These are phyloP conservation scores for Cryptosporidium ryanae DNA, from an alignment of 169 alveolate species.

Conservation along the genomic window DNA sequence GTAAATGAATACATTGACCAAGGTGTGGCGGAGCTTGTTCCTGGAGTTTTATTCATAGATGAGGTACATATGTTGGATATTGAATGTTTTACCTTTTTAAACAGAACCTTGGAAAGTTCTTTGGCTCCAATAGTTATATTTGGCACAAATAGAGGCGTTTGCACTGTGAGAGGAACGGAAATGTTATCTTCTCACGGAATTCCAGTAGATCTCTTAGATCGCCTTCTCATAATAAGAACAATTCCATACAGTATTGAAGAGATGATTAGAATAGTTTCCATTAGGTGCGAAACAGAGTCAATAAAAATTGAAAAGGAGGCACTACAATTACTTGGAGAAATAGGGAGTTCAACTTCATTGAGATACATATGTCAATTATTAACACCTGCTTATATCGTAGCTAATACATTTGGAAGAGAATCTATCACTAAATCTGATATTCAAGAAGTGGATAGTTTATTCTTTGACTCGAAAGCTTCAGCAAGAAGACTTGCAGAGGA, in stretches of 20 bases:
- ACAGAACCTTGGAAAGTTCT: slow-evolving; percentile 97
- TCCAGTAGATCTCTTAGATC: slow-evolving; percentile 99
- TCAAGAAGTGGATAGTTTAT: slow-evolving; percentile 94
- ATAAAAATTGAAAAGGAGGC: slow-evolving; percentile 96
- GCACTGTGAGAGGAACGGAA: slow-evolving; percentile 98
- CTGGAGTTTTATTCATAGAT: slow-evolving; percentile 99
- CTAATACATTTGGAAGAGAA: slow-evolving; percentile 92
- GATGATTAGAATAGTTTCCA: slow-evolving; percentile 92
- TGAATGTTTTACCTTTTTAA: slow-evolving; percentile 98
- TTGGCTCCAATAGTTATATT: slow-evolving; percentile 98
- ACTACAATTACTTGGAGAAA: slow-evolving; percentile 93
- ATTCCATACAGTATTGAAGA: slow-evolving; percentile 95
- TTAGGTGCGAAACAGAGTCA: slow-evolving; percentile 96
- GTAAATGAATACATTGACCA: slow-evolving; percentile 97
- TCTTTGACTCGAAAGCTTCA: slow-evolving; percentile 96
- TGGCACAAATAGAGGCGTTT: slow-evolving; percentile 98
- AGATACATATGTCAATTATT: slow-evolving; percentile 94
- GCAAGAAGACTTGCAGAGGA: slow-evolving; percentile 94
- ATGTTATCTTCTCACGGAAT: slow-evolving; percentile 98
- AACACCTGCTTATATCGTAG: slow-evolving; percentile 97
- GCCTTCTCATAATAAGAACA: slow-evolving; percentile 97
- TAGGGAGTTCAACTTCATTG: slow-evolving; percentile 96
- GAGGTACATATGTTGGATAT: slow-evolving; percentile 99
- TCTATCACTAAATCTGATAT: slow-evolving; percentile 90
- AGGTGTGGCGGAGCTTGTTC: slow-evolving; percentile 99